Evolutionary conservation across 2,329 filamentous ascomycete genomes (phyloP), one percentile per base, ranked within the genome.

Genomic region (Plectosphaerella sp.): DNA sequence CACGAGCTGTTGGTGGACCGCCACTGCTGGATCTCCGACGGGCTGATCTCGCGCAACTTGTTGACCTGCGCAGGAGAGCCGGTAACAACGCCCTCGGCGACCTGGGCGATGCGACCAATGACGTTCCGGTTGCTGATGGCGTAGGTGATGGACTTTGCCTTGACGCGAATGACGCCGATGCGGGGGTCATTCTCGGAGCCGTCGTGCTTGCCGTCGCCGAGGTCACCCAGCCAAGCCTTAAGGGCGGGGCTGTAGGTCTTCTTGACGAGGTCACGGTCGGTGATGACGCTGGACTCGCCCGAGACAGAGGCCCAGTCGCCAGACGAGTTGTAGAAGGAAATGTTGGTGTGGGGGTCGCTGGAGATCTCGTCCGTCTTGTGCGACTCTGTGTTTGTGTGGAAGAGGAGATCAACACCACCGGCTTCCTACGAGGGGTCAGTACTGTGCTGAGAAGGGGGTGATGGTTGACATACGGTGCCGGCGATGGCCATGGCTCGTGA

Each of bases 341-440:
- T 79, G 74, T 96, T 95, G 73, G 91, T 80, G 60, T 89, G 80
- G 0, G 86, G 75, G 68, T 95, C 86, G 52, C 76, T 75, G 52
- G 82, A 76, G 42, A 96, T 79, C 64, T 96, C 91, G 68, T 90
- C 81, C 5, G 89, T 91, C 78, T 96, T 96, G 72, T 89, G 84
- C 10, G 89, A 91, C 67, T 93, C 88, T 57, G 89, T 91, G 76
- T 96, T 96, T 64, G 91, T 91, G 76, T 94, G 87, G 80, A 96
- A 96, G 68, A 96, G 80, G 52, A 94, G 81, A 67, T 95, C 91
- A 52, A 91, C 78, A 62, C 88, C 88, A 58, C 86, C 86, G 56
- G 79, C 77, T 71, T 95, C 90, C 88, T 93, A 56, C 51, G 7
- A 25, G 18, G 35, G 61, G 35, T 55, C 9, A 54, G 52, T 22